Evolutionary conservation across 129 eudicot species (phyloP).

Genomic region (Escallonia rubra): DNA sequence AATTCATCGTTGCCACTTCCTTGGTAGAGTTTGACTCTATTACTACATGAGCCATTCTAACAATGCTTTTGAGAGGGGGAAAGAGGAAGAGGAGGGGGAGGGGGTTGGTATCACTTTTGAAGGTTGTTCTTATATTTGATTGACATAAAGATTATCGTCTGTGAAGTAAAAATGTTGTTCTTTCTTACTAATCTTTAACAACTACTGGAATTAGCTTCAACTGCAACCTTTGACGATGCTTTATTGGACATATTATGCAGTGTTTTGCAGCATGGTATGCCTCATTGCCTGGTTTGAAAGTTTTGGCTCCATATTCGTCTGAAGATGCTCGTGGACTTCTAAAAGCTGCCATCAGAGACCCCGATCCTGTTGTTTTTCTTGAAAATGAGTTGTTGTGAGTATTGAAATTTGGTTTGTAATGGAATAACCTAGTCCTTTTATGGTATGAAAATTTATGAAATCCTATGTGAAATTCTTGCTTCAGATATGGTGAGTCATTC

Average conservation of each 20-base stretch:
- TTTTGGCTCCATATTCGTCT: conserved; percentile 63
- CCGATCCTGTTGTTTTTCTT: conserved; percentile 68
- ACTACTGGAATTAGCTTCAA: conserved; percentile 5
- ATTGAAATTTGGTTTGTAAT: conserved; percentile 3
- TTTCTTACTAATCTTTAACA: not conserved
- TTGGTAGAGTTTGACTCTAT: not conserved
- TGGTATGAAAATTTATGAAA: not conserved
- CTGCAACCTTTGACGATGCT: not conserved
- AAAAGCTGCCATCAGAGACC: conserved; percentile 74
- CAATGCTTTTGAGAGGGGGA: no score
- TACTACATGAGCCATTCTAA: no score
- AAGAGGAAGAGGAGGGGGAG: no score
- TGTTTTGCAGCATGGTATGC: conserved; percentile 77
- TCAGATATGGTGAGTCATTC: conserved; percentile 67
- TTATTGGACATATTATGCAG: conserved; percentile 25
- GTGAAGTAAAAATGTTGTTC: not conserved
- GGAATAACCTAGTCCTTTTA: not conserved
- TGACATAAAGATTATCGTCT: not conserved
- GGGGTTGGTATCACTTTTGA: not conserved
- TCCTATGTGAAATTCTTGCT: not conserved
- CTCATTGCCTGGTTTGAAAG: conserved; percentile 56
- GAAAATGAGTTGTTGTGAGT: conserved; percentile 66
- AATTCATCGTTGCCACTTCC: not conserved
- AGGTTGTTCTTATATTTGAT: not conserved
- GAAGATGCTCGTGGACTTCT: conserved; percentile 80